Base-by-base conservation (phyloP, 1,284 basidiomycete species). In the Athelia sp. region DNA sequence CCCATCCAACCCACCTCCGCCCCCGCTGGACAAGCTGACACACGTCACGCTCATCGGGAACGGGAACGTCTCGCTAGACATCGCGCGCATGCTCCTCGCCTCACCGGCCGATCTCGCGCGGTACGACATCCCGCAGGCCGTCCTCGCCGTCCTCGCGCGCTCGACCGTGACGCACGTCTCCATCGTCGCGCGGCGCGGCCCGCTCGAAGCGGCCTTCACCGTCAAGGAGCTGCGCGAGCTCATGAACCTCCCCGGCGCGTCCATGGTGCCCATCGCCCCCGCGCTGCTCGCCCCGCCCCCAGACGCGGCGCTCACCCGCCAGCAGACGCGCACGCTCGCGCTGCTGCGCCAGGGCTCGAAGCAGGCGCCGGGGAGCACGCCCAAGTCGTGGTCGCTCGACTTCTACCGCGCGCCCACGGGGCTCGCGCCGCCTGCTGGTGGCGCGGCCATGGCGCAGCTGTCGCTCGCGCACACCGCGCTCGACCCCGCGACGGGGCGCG, bases 191-290 rank as follows among this genome's bases (percentile, higher is more conserved):
- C 74, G 97, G 35, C 76, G 96, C 14, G 96, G 95, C 0, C 93
- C 93, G 0, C 78, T 87, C 2, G 89, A 98, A 64, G 88, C 93
- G 0, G 89, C 93, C 0, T 98, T 96, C 62, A 96, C 94, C 1
- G 88, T 90, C 45, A 98, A 98, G 68, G 97, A 99, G 67, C 76
- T 98, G 2, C 76, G 96, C 22, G 96, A 99, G 70, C 81, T 98
- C 76, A 81, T 93, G 56, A 80, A 79, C 43, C 79, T 98, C 14
- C 75, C 84, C 1, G 80, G 85, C 38, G 82, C 85, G 0, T 76
- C 80, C 10, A 83, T 95, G 75, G 66, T 74, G 15, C 84, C 86
- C 4, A 66, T 90, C 11, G 65, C 74, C 9, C 65, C 71, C 1
- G 60, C 64, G 6, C 57, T 83, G 2, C 68, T 87, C 23, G 53